Evolutionary conservation across 1,284 basidiomycete species (phyloP), one percentile per base, ranked within the genome.

Genomic region (Bjerkandera adusta): DNA sequence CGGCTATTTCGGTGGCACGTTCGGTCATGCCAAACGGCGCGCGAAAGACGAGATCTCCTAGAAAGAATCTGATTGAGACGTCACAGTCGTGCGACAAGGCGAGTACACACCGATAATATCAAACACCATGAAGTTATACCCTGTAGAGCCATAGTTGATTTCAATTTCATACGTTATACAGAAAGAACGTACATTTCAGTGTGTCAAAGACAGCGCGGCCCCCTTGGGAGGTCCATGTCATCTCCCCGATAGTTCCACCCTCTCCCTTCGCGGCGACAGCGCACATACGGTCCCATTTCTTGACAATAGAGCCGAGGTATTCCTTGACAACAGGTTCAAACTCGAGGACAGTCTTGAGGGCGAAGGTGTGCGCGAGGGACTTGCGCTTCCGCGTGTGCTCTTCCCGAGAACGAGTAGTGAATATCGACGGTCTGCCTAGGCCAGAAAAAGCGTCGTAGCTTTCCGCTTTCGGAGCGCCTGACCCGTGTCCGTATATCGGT

Each of bases 341-440:
- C 55, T 87, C 85, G 49, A 83, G 61, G 5, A 93, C 71, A 49
- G 79, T 85, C 67, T 91, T 89, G 58, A 82, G 83, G 4, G 88
- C 81, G 66, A 92, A 93, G 47, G 89, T 84, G 62, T 90, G 82
- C 1, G 88, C 82, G 22, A 92, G 79, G 47, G 92, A 85, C 67
- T 90, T 92, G 62, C 90, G 81, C 67, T 93, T 92, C 38, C 90
- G 79, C 0, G 89, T 76, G 65, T 95, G 92, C 53, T 91, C 88
- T 3, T 66, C 63, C 32, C 91, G 73, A 60, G 83, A 80, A 36
- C 91, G 79, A 2, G 89, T 91, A 65, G 88, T 90, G 77, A 92
- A 91, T 26, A 91, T 48, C 30, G 16, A 32, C 10, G 37, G 15
- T 38, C 18, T 73, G 26, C 70, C 69, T 49, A 87, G 84, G 35